These are phyloP conservation scores for Globisporangium mamillatum DNA, from an alignment of 352 stramenopile species.

Conservation along the genomic window DNA sequence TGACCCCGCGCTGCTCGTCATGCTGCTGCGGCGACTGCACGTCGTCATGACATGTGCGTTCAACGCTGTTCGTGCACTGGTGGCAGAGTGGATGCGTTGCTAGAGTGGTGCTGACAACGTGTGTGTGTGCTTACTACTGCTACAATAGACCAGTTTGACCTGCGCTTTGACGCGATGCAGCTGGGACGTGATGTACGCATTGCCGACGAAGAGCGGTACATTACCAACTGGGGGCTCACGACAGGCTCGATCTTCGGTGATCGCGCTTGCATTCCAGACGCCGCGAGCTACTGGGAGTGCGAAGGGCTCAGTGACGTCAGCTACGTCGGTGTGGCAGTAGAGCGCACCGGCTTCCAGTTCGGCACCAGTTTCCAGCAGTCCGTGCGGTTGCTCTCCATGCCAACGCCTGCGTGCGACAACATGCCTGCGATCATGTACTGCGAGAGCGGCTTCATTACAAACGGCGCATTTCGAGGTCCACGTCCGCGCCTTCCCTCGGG, in stretches of 20 bases:
- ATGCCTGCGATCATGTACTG: slow-evolving; percentile 79
- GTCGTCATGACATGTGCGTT: slow-evolving; percentile 49
- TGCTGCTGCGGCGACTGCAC: slow-evolving; percentile 47
- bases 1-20: slow-evolving; percentile 35
- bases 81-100: not conserved
- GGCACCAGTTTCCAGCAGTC: slow-evolving; percentile 42
- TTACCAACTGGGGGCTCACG: slow-evolving; percentile 40
- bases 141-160: slow-evolving; percentile 37
- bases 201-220: slow-evolving; percentile 30
- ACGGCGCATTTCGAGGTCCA: slow-evolving; percentile 56
- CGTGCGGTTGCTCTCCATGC: slow-evolving; percentile 41
- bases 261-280: slow-evolving; percentile 27
- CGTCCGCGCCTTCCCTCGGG: slow-evolving; percentile 39
- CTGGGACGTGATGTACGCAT: slow-evolving; percentile 49
- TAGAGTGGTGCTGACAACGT: not conserved
- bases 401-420: slow-evolving; percentile 54
- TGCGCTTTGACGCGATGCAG: slow-evolving; percentile 42
- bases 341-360: slow-evolving; percentile 13
- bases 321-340: slow-evolving; percentile 50
- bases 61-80: not conserved
- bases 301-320: slow-evolving; percentile 56
- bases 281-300: slow-evolving; percentile 73
- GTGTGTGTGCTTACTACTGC: not conserved
- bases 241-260: slow-evolving; percentile 54
- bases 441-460: slow-evolving; percentile 63